These are phyloP conservation scores for Scedosporium minutisporum DNA, from an alignment of 2,329 filamentous ascomycete species.

Conservation along the genomic window DNA sequence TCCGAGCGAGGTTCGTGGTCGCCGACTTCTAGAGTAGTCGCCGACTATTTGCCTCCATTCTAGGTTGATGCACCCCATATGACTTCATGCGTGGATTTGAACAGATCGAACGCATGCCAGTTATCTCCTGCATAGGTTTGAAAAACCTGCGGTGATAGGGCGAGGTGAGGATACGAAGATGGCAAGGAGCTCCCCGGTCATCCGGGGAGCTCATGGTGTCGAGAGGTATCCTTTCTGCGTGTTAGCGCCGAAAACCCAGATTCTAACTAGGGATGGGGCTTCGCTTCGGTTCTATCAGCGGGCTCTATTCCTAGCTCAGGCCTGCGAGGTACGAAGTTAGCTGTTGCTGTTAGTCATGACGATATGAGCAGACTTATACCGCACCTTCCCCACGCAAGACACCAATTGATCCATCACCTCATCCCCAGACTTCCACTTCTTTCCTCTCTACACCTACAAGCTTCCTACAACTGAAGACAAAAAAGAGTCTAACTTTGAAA, in stretches of 20 bases:
- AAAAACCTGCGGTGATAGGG: no score
- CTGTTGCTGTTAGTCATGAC: not conserved
- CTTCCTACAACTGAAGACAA: not conserved
- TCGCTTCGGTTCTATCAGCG: not conserved
- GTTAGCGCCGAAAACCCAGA: no score
- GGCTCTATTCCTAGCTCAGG: not conserved
- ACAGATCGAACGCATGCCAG: no score
- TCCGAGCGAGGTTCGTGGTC: not conserved
- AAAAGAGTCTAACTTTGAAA: not conserved
- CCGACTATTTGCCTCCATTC: not conserved
- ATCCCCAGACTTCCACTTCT: not conserved
- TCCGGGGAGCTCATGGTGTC: no score
- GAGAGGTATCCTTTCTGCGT: no score
- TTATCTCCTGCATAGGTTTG: no score
- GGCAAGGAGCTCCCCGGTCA: no score
- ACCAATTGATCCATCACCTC: no score
- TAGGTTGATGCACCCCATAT: not conserved
- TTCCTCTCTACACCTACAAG: no score
- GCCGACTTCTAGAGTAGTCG: not conserved
- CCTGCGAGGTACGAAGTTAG: not conserved
- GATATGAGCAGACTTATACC: not conserved
- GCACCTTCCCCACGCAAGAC: not conserved
- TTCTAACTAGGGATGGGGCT: no score
- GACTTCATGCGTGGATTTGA: no score
- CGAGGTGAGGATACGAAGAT: no score